Percentiles rank a stretch among this genome's conserved stretches.
These are phyloP conservation scores for Aureobasidium sp. DNA, from an alignment of 2,329 filamentous ascomycete species.

Conservation along the genomic window DNA sequence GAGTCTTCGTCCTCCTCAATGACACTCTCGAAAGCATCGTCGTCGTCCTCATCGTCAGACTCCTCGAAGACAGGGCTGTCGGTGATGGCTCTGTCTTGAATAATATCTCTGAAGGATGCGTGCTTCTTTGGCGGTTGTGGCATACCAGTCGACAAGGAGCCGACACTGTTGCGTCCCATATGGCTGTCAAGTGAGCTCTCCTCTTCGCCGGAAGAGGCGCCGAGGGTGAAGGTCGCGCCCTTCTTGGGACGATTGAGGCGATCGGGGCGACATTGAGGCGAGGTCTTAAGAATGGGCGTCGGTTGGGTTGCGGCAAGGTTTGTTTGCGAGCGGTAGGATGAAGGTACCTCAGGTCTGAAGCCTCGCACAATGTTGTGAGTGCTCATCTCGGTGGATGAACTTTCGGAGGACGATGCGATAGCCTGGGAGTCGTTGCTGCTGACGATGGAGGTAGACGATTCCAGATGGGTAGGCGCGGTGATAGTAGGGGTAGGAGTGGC, in stretches of 20 bases:
- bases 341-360: constrained; percentile 70
- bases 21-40: constrained; percentile 68
- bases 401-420: constrained; percentile 45
- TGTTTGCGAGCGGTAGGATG: constrained; percentile 56
- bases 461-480: constrained; percentile 35
- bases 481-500: constrained; percentile 5
- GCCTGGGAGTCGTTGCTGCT: constrained; percentile 30
- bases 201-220: constrained; percentile 72
- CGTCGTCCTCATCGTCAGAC: constrained; percentile 48
- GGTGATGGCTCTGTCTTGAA: constrained; percentile 58
- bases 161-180: constrained; percentile 47
- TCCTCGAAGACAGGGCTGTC: constrained; percentile 55
- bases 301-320: constrained; percentile 45
- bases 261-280: constrained; percentile 25
- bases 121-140: constrained; percentile 59
- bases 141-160: constrained; percentile 47
- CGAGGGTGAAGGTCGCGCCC: constrained; percentile 64
- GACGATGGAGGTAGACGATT: constrained; percentile 54
- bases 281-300: constrained; percentile 53
- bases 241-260: constrained; percentile 36
- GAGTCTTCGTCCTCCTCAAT: constrained; percentile 52
- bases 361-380: constrained; percentile 71
- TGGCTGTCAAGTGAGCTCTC: constrained; percentile 65
- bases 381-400: constrained; percentile 53
- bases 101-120: constrained; percentile 71